Evolutionary conservation across 768 basidiomycete species (phyloP).

Genomic region (Pisolithus marmoratus): DNA sequence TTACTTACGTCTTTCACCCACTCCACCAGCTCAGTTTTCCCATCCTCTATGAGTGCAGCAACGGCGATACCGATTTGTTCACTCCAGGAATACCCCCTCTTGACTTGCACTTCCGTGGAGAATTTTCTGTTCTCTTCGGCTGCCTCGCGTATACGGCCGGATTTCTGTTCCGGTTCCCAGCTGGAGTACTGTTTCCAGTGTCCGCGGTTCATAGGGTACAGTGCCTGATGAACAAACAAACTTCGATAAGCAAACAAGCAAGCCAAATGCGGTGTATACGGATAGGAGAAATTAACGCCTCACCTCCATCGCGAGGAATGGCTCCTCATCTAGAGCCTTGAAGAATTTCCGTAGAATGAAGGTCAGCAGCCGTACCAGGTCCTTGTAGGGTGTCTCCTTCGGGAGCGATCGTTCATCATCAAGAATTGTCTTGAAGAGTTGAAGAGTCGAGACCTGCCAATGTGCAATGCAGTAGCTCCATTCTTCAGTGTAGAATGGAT

Average conservation of each 20-base stretch:
- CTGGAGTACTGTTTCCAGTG: constrained; percentile 84
- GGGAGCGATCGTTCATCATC: constrained; percentile 77
- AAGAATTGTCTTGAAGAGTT: constrained; percentile 83
- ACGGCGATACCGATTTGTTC: constrained; percentile 88
- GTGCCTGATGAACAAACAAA: constrained; percentile 46
- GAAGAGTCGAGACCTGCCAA: constrained; percentile 77
- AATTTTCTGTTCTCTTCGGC: constrained; percentile 35
- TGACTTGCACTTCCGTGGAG: constrained; percentile 70
- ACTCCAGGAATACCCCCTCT: constrained; percentile 84
- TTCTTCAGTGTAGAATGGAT: background rate
- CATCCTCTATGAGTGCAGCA: constrained; percentile 63
- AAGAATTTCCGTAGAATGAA: constrained; percentile 92
- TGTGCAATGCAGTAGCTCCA: constrained; percentile 13
- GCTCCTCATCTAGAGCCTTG: constrained; percentile 79
- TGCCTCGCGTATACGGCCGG: constrained; percentile 24
- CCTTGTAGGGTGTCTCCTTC: constrained; percentile 71
- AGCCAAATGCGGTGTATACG: constrained; percentile 8
- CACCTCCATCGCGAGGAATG: constrained; percentile 88
- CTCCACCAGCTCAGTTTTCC: constrained; percentile 57
- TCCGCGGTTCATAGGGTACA: constrained; percentile 85
- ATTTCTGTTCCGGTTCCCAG: constrained; percentile 55
- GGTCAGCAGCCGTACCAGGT: constrained; percentile 78
- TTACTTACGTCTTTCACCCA: constrained; percentile 79
- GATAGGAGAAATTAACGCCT: constrained; percentile 28
- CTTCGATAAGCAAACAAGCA: constrained; percentile 14